Base-by-base conservation (phyloP, 2,329 filamentous ascomycete species). In the Colletotrichum magnum region DNA sequence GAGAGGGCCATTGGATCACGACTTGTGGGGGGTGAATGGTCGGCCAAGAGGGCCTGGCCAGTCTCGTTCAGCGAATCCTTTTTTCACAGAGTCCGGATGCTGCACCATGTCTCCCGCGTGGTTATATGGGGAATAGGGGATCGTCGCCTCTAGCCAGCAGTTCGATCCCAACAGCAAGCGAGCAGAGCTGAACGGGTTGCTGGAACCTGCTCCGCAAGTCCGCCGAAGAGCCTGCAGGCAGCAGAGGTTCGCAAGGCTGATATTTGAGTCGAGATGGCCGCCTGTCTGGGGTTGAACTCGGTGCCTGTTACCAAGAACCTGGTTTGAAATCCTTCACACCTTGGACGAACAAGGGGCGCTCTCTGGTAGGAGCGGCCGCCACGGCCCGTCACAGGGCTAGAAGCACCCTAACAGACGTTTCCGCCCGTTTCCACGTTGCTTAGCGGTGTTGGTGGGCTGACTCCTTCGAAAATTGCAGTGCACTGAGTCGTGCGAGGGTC, bases 1-100 rank as follows among this genome's bases (percentile, higher is more conserved):
- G 16, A 51, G 45, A 24, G 28, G 47, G 47, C 43, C 58, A 21
- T 50, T 51, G 47, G 3, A 24, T 45, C 47, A 60, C 16, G 28
- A 60, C 28, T 60, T 45, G 18, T 51, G 45, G 47, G n/a, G 32
- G 21, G 26, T 48, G 16, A 51, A 24, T 60, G 47, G 47, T 28
- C 21, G 5, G 58, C 45, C 45, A 39, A 50, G 45, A 15, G 36
- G 32, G 58, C 43, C 28, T 39, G 47, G 47, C 28, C 58, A 13
- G 12, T 43, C 41, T 16, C 13, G 13, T 43, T 24, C 12, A 15
- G n/a, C 16, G 58, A 41, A 60, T 60, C 58, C 58, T 60, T 60
- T 45, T 39, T 12, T 13, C 41, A 13, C 41, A 43, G 16, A 43
- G 9, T 32, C 7, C 28, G 41, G 41, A 43, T 43, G 16, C 13